phyloP scores from a whole-genome alignment of 768 basidiomycete species.

The Dacryopinax primogenitus region DNA sequence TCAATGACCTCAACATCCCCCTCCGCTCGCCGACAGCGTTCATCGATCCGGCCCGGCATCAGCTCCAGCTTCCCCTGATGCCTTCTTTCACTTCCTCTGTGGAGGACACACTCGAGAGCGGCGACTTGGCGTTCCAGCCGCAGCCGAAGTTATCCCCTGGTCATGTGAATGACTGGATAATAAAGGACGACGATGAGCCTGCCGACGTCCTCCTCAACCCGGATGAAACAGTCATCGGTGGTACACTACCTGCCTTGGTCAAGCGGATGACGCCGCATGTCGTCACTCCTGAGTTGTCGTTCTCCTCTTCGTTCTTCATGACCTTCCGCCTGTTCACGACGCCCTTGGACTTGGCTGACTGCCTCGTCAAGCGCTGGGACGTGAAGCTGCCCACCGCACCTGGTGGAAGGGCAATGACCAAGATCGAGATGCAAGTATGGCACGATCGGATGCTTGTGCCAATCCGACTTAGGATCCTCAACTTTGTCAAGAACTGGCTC shows the following conservation, averaged over 20 bases:
- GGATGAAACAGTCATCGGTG: slow-evolving; percentile 83
- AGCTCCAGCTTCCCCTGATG: slow-evolving; percentile 19
- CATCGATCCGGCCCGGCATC: slow-evolving; percentile 5
- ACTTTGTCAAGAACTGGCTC: slow-evolving; percentile 89
- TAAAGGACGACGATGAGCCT: slow-evolving; percentile 53
- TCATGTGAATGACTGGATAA: slow-evolving; percentile 21
- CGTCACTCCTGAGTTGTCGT: slow-evolving; percentile 73
- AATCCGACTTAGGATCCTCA: slow-evolving; percentile 78
- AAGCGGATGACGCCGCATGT: slow-evolving; percentile 97
- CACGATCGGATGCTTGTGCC: slow-evolving; percentile 78
- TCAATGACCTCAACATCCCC: slow-evolving; percentile 7
- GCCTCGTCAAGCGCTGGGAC: slow-evolving; percentile 73
- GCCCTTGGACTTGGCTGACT: slow-evolving; percentile 59
- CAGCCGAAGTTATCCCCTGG: slow-evolving; percentile 31
- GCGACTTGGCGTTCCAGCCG: slow-evolving; percentile 41
- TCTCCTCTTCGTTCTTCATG: slow-evolving; percentile 82
- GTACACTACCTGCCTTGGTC: slow-evolving; percentile 76
- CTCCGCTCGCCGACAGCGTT: not conserved
- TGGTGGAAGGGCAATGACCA: slow-evolving; percentile 35
- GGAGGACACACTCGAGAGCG: not conserved
- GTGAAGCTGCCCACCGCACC: slow-evolving; percentile 39
- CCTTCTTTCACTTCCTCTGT: slow-evolving; percentile 9
- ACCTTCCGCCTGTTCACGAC: slow-evolving; percentile 88
- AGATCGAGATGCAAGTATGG: slow-evolving; percentile 60
- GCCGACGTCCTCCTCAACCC: slow-evolving; percentile 83